A percentile compares a stretch with the other conserved stretches of the same genome.
Evolutionary conservation across 1,139 yeast species (phyloP).

Genomic region (Yamadazyma mexicana): DNA sequence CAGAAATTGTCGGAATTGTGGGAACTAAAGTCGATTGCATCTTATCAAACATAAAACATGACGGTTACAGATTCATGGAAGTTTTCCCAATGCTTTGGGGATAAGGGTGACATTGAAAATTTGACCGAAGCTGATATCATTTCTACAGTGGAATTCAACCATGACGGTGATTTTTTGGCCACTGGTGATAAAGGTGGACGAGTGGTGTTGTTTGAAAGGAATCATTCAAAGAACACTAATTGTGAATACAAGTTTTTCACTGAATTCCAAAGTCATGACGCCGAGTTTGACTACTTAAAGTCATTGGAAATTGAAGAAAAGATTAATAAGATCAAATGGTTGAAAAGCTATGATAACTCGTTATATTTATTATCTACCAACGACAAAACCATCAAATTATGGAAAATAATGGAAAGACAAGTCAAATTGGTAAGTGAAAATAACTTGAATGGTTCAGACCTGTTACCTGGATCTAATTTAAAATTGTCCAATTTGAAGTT

Average conservation of each 20-base stretch:
- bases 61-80: constrained; percentile 50
- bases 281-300: constrained; percentile 95
- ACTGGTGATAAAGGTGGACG: constrained; percentile 99
- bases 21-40: background rate
- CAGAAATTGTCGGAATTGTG: too few species aligned
- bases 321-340: constrained; percentile 97
- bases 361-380: constrained; percentile 89
- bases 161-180: constrained; percentile 91
- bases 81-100: constrained; percentile 94
- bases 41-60: constrained; percentile 8
- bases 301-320: constrained; percentile 97
- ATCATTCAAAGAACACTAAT: constrained; percentile 60
- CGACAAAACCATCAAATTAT: constrained; percentile 94
- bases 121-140: constrained; percentile 98
- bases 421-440: constrained; percentile 91
- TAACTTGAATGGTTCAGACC: constrained; percentile 56
- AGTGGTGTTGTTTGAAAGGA: constrained; percentile 92
- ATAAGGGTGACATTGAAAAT: constrained; percentile 93
- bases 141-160: constrained; percentile 95
- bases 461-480: constrained; percentile 20
- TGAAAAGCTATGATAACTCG: constrained; percentile 82
- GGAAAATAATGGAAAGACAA: constrained; percentile 94
- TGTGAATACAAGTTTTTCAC: constrained; percentile 96
- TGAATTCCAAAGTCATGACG: constrained; percentile 97
- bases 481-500: constrained; percentile 53